These are phyloP conservation scores for Leishmania braziliensis DNA, from an alignment of 208 protist genomes.

Conservation along the genomic window DNA sequence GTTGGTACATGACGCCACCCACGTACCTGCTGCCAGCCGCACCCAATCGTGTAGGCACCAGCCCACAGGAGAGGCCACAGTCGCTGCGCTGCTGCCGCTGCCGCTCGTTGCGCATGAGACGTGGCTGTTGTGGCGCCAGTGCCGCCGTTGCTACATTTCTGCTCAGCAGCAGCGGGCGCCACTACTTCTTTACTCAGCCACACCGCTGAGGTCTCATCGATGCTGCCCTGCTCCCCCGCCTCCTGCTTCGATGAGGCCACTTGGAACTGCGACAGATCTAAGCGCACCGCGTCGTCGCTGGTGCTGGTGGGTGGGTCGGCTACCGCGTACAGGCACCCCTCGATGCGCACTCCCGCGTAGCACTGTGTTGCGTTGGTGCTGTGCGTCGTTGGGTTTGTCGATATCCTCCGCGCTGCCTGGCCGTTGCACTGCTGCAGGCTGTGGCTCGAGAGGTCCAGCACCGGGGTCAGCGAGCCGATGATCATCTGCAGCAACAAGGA, in stretches of 20 bases:
- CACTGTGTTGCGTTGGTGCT: constrained; percentile 12
- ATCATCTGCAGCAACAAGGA: constrained; percentile 69
- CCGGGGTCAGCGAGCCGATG: constrained; percentile 45
- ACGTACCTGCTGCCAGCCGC: constrained; percentile 66
- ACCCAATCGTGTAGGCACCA: constrained; percentile 55
- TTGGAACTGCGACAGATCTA: background rate
- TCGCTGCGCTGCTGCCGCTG: constrained; percentile 37
- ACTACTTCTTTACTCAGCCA: background rate
- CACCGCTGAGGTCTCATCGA: background rate
- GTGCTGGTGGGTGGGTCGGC: background rate
- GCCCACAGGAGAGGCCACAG: constrained; percentile 75
- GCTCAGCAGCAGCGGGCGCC: constrained; percentile 7
- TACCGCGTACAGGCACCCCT: constrained; percentile 25
- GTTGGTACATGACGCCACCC: constrained; percentile 26
- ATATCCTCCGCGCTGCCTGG: background rate
- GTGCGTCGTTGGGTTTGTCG: background rate
- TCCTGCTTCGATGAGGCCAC: background rate
- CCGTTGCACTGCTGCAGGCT: background rate
- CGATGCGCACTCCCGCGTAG: constrained; percentile 26
- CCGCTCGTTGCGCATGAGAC: constrained; percentile 24
- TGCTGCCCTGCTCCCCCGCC: background rate
- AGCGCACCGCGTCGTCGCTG: background rate
- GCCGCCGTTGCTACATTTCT: constrained; percentile 13
- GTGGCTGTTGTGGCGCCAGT: constrained; percentile 12
- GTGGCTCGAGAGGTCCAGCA: constrained; percentile 35